A percentile compares a stretch with the other conserved stretches of the same genome.
Evolutionary conservation across 2,329 filamentous ascomycete genomes (phyloP).

Genomic region (Ascomycota sp.): DNA sequence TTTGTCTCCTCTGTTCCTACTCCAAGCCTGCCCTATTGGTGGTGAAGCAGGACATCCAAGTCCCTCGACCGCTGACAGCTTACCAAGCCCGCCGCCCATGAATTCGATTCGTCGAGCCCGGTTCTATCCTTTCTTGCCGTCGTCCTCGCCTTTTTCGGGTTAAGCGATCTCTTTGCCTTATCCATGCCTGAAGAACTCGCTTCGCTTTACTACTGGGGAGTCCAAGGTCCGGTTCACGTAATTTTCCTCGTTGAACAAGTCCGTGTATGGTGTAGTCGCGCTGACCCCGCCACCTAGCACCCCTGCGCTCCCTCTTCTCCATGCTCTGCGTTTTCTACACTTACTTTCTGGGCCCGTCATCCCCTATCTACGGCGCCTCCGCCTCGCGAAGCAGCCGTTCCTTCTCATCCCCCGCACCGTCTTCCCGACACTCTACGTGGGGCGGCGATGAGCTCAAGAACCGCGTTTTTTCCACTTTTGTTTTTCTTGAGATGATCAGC

Average conservation of each 20-base stretch:
- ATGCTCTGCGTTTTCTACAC: constrained; percentile 42
- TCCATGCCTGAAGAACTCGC: constrained; percentile 47
- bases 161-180: constrained; percentile 44
- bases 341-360: constrained; percentile 35
- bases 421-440: constrained; percentile 18
- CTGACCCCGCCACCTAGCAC: constrained; percentile 19
- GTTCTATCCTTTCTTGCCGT: constrained; percentile 54
- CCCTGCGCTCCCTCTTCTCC: constrained; percentile 43
- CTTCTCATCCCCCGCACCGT: constrained; percentile 12
- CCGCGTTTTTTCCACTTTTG: constrained; percentile 65
- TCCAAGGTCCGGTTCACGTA: constrained; percentile 26
- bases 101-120: constrained; percentile 49
- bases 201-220: constrained; percentile 42
- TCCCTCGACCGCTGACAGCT: constrained; percentile 28
- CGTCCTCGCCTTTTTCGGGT: constrained; percentile 38
- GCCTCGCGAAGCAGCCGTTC: constrained; percentile 6
- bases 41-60: background rate
- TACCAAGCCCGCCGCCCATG: constrained; percentile 38
- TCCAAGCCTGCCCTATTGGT: background rate
- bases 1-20: background rate
- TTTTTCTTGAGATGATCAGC: constrained; percentile 60
- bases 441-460: constrained; percentile 58
- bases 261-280: no score
- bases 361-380: constrained; percentile 22
- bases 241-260: no score